phyloP scores from a whole-genome alignment of 2,329 filamentous ascomycete genomes.

The Aspergillus fijiensis region DNA sequence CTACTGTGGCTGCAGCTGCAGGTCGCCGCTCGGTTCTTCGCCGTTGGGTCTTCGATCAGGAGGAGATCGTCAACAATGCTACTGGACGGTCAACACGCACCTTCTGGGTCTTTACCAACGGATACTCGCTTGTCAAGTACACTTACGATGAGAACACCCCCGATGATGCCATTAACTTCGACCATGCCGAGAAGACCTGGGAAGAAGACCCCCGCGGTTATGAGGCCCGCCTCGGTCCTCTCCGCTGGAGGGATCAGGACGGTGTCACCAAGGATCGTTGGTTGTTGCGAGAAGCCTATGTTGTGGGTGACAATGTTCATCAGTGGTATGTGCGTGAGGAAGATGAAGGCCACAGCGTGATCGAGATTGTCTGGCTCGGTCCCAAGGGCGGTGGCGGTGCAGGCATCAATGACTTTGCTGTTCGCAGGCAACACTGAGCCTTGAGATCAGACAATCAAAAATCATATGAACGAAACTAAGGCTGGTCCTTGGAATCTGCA shows the following conservation, averaged over 20 bases:
- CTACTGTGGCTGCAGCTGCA: conserved; percentile 40
- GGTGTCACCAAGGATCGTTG: conserved; percentile 45
- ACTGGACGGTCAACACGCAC: conserved; percentile 37
- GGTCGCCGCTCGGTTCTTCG: conserved; percentile 45
- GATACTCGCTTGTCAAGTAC: conserved; percentile 46
- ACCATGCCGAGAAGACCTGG: conserved; percentile 47
- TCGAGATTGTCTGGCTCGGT: conserved; percentile 47
- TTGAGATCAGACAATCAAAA: conserved; percentile 17
- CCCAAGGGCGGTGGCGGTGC: conserved; percentile 40
- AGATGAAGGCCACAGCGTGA: conserved; percentile 42
- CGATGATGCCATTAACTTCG: conserved; percentile 44
- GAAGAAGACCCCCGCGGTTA: conserved; percentile 44
- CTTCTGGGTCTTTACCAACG: conserved; percentile 48
- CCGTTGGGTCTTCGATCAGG: conserved; percentile 46
- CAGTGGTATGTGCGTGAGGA: conserved; percentile 44
- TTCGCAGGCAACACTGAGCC: conserved; percentile 27
- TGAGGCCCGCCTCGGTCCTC: conserved; percentile 40
- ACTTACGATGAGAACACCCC: conserved; percentile 38
- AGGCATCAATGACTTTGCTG: conserved; percentile 32
- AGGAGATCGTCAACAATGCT: conserved; percentile 35
- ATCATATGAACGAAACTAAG: conserved; percentile 28
- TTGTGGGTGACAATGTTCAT: conserved; percentile 45
- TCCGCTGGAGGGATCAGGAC: conserved; percentile 40
- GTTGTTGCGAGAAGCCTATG: conserved; percentile 39
- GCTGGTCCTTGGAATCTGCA: conserved; percentile 37